Percentiles rank a stretch among this genome's conserved stretches.
phyloP scores from a whole-genome alignment of 176 grass and related monocot genomes.

The Musa itinerans region DNA sequence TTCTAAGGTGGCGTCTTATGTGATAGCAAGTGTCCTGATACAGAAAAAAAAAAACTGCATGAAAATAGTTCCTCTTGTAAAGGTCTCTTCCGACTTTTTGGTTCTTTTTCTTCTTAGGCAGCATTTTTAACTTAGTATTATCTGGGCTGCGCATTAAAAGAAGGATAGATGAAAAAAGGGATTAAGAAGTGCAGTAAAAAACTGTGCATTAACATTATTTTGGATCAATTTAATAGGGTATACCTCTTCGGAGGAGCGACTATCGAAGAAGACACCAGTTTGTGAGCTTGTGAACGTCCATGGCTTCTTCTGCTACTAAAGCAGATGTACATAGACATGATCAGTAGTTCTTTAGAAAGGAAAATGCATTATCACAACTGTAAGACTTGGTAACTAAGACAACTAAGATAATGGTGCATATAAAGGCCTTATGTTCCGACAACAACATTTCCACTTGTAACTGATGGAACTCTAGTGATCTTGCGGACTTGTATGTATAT shows the following conservation, averaged over 20 bases:
- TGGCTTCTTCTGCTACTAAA: conserved; percentile 40
- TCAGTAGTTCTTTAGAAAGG: background rate
- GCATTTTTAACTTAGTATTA: conserved; percentile 35
- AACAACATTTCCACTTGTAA: no score
- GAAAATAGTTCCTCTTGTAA: conserved; percentile 57
- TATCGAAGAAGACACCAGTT: conserved; percentile 22
- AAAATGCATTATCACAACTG: background rate
- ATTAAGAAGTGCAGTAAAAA: no score
- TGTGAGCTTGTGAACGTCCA: conserved; percentile 32
- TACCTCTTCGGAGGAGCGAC: conserved; percentile 53
- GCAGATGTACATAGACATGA: background rate
- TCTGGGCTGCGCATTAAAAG: conserved; percentile 23
- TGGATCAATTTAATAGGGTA: background rate
- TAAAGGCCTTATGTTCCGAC: no score
- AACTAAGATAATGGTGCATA: no score
- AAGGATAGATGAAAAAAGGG: background rate
- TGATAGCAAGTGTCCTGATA: no score
- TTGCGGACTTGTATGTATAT: no score
- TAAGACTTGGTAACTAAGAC: background rate
- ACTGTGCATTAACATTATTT: background rate
- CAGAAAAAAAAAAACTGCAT: conserved; percentile 6
- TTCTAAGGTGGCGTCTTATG: no score
- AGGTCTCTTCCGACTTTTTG: conserved; percentile 42
- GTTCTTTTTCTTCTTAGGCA: conserved; percentile 69
- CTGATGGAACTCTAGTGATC: no score